phyloP scores from a whole-genome alignment of 495 filamentous ascomycete genomes.

The Aspergillus conjunctus region DNA sequence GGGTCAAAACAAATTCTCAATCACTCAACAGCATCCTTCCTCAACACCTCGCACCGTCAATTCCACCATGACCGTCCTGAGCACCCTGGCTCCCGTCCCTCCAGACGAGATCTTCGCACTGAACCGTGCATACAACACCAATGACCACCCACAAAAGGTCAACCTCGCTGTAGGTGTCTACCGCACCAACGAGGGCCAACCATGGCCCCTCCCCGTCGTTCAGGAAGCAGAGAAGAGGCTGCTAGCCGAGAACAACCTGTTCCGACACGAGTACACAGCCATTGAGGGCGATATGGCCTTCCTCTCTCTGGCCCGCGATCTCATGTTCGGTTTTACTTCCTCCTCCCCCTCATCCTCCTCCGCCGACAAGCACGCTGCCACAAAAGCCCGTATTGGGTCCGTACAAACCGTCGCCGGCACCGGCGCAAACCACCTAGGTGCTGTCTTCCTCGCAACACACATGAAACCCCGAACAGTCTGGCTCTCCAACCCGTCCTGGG shows the following conservation, averaged over 20 bases:
- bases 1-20: background rate
- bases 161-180: slow-evolving; percentile 53
- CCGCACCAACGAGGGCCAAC: slow-evolving; percentile 55
- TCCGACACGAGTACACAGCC: slow-evolving; percentile 51
- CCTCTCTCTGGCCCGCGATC: slow-evolving; percentile 44
- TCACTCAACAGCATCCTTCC: no score
- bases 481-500: slow-evolving; percentile 54
- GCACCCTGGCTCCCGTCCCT: slow-evolving; percentile 41
- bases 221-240: slow-evolving; percentile 47
- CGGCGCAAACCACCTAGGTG: slow-evolving; percentile 85
- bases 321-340: slow-evolving; percentile 51
- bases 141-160: slow-evolving; percentile 50
- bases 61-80: slow-evolving; percentile 38
- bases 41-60: background rate
- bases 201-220: slow-evolving; percentile 54
- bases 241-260: slow-evolving; percentile 39
- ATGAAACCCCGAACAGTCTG: slow-evolving; percentile 50
- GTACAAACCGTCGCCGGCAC: slow-evolving; percentile 89
- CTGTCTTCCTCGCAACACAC: slow-evolving; percentile 71
- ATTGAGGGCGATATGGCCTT: slow-evolving; percentile 51
- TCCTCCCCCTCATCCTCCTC: slow-evolving; percentile 28
- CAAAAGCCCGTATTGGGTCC: slow-evolving; percentile 43
- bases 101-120: slow-evolving; percentile 54
- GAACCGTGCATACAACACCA: slow-evolving; percentile 45
- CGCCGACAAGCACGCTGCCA: slow-evolving; percentile 28